Evolutionary conservation across 345 rosid genomes (phyloP), one percentile per base, ranked within the genome.

Genomic region (Erysimum cheiranthoides): DNA sequence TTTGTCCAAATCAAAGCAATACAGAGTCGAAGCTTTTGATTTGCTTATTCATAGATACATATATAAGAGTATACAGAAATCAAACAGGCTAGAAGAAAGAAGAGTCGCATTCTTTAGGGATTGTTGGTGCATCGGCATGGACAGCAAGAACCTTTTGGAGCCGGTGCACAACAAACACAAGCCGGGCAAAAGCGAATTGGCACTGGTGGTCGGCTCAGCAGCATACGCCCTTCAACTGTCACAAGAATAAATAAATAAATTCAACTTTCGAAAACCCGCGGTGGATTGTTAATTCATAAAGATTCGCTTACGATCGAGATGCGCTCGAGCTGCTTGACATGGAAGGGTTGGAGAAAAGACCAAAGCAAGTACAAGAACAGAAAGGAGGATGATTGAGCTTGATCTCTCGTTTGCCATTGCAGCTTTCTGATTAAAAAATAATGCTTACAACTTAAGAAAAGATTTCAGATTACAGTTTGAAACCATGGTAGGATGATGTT

Each of bases 161-260:
- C 73, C 28, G 73, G 79, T 59, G 28, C 61, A 68, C 79, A 75
- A 50, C 79, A 75, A 28, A 10, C 68, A 75, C 73, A 75, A 2
- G 71, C 58, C 4, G 78, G 78, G 16, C 68, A 74, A 10, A 43
- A 36, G 2, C 36, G 36, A 63, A 57, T 2, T 3, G 62, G 61
- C 12, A 1, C 1, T 11, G 42, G 58, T 47, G 2, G 6, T 1
- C 25, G 25, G 1, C 39, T 36, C 5, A 34, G 4, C 71, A 73
- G 10, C 68, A 75, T 27, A 49, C 61, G 68, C 14, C 61, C 45
- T 67, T 49, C 73, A 47, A 12, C 67, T 38, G 32, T 21, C 17
- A 66, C 8, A 45, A 50, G 14, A 66, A 16, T 11, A 49, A 14
- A 43, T 5, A 13, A 16, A 35, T 16, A 8, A 3, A 21, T 12